Base-by-base conservation (phyloP, 2,329 filamentous ascomycete genomes). In the Bipolaris victoriae region DNA sequence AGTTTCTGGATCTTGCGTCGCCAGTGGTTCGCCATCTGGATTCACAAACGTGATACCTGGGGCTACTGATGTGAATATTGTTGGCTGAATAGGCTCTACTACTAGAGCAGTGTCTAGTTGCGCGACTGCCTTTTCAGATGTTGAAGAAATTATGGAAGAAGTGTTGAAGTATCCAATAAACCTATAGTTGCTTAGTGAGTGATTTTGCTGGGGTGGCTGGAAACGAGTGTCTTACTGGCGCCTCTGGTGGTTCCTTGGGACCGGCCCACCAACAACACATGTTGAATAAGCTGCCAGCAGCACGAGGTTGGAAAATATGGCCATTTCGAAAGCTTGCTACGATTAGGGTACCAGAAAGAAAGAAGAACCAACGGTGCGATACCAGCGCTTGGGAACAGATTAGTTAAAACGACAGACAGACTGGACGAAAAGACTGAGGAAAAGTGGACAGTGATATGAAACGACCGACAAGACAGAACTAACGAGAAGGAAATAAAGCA, bases 271-370 rank as follows among this genome's bases (percentile, higher is more conserved):
- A 29, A 68, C 64, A 63, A 68, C 63, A 13, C 58, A 56, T 51
- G 63, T 64, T 41, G 60, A 71, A 53, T 41, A 72, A 47, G 74
- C 74, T 75, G 75, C 74, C 72, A 77, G 74, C 73, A 77, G 74
- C 73, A 70, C 65, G 31, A 70, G 15, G 10, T 50, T 57, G 43
- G 44, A 57, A 61, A 66, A 58, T 46, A 70, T 45, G 61, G 63
- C 53, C 72, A 75, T 73, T 57, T 36, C 63, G 49, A 62, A 68
- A 61, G 68, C 52, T 49, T 49, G 6, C 58, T 29, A 29, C 20
- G 53, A 68, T 67, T 62, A 68, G 48, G 58, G 61, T 67, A 70
- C 49, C 46, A 56, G 50, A 55, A 64, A 55, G 36, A 48, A 58
- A 47, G 31, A 31, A 43, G 26, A n/a, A 44, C 24, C 39, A 52